A percentile compares a stretch with the other conserved stretches of the same genome.
Evolutionary conservation across 805 yeast species (phyloP).

Genomic region (Starmerella stellata): DNA sequence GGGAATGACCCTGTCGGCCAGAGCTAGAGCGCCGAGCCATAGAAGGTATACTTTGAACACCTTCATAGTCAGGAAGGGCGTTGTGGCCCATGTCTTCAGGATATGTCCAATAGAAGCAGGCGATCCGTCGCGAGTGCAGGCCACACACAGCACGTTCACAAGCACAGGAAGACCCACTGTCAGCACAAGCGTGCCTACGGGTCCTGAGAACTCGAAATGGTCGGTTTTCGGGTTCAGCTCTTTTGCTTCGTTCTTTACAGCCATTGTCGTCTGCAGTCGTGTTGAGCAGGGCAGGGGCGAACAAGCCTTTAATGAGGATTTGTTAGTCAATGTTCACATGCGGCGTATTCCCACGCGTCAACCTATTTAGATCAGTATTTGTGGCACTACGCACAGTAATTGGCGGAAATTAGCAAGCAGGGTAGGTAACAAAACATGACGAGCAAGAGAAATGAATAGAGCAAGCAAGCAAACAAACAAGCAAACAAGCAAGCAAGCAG

Average conservation of each 20-base stretch:
- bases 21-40: conserved; percentile 56
- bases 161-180: conserved; percentile 50
- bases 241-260: not conserved
- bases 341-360: too few relatives aligned
- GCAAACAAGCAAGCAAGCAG: too few relatives aligned
- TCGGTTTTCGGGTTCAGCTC: conserved; percentile 48
- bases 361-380: too few relatives aligned
- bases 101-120: conserved; percentile 15
- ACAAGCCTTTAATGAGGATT: too few relatives aligned
- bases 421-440: too few relatives aligned
- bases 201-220: conserved; percentile 61
- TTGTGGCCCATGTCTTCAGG: conserved; percentile 6
- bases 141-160: conserved; percentile 39
- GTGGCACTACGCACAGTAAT: too few relatives aligned
- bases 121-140: conserved; percentile 36
- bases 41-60: conserved; percentile 47
- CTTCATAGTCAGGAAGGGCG: conserved; percentile 17
- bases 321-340: too few relatives aligned
- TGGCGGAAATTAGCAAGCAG: too few relatives aligned
- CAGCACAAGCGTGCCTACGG: conserved; percentile 51
- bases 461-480: too few relatives aligned
- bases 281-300: not conserved
- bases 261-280: not conserved
- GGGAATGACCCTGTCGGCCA: conserved; percentile 48
- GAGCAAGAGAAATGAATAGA: too few relatives aligned